phyloP scores from a whole-genome alignment of 208 protist genomes.

The Crithidia brevicula region DNA sequence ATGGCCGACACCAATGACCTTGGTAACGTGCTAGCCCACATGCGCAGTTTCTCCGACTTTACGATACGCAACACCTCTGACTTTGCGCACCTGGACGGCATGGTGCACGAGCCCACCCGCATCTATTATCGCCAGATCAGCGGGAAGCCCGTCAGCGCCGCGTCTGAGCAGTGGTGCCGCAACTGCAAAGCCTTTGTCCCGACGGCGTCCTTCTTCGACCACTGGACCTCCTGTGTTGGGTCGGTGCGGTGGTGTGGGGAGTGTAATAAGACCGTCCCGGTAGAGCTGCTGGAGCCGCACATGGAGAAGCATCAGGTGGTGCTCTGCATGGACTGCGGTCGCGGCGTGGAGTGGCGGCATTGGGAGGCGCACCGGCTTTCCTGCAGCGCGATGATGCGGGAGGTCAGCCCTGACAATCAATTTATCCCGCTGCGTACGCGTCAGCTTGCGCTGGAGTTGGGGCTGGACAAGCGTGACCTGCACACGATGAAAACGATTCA shows the following conservation, averaged over 20 bases:
- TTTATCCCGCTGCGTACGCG: slow-evolving; percentile 88
- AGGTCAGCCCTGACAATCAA: slow-evolving; percentile 88
- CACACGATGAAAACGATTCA: slow-evolving; percentile 80
- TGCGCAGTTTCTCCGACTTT: slow-evolving; percentile 84
- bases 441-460: slow-evolving; percentile 84
- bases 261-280: slow-evolving; percentile 79
- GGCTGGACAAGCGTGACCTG: slow-evolving; percentile 88
- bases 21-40: slow-evolving; percentile 82
- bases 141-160: slow-evolving; percentile 43
- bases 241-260: slow-evolving; percentile 86
- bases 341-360: slow-evolving; percentile 85
- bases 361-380: slow-evolving; percentile 91
- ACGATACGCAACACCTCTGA: slow-evolving; percentile 74
- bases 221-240: slow-evolving; percentile 79
- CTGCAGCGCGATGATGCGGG: slow-evolving; percentile 87
- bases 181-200: slow-evolving; percentile 91
- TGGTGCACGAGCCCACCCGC: slow-evolving; percentile 91
- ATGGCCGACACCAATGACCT: slow-evolving; percentile 91
- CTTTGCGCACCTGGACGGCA: slow-evolving; percentile 76
- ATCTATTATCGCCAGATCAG: slow-evolving; percentile 86
- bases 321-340: slow-evolving; percentile 88
- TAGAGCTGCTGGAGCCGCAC: slow-evolving; percentile 84
- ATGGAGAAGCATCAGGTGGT: slow-evolving; percentile 92
- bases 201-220: slow-evolving; percentile 62
- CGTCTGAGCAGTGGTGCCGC: slow-evolving; percentile 85